Evolutionary conservation across 176 grass and related monocot genomes (phyloP).

Genomic region (Oryza nivara): DNA sequence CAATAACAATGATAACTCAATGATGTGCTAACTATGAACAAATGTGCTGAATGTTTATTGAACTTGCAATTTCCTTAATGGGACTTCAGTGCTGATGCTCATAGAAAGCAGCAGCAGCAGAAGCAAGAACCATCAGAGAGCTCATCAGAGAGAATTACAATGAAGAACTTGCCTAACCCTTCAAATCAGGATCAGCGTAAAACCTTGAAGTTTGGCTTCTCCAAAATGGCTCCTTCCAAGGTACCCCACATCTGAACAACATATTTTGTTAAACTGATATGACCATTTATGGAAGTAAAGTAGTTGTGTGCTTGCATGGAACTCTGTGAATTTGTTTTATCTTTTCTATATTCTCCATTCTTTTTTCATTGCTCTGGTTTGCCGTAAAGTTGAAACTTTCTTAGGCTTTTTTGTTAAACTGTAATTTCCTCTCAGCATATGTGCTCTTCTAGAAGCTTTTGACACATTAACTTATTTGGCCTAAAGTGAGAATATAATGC

Average conservation of each 20-base stretch:
- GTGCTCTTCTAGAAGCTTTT: too few species aligned
- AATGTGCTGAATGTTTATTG: constrained; percentile 6
- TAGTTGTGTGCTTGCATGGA: not conserved
- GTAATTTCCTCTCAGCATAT: too few species aligned
- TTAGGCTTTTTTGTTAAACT: too few species aligned
- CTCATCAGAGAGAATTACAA: constrained; percentile 34
- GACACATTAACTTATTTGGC: not conserved
- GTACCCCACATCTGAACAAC: constrained; percentile 32
- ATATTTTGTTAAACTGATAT: constrained; percentile 10
- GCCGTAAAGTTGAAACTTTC: too few species aligned
- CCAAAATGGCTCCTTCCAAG: constrained; percentile 68
- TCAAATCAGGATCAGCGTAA: constrained; percentile 71
- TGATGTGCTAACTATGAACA: not conserved
- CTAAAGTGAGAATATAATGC: not conserved
- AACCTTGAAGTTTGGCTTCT: constrained; percentile 93
- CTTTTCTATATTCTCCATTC: not conserved
- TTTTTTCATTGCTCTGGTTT: not conserved
- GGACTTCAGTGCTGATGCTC: constrained; percentile 71
- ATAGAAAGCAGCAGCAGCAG: constrained; percentile 73
- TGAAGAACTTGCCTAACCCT: constrained; percentile 33
- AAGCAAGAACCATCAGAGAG: constrained; percentile 54
- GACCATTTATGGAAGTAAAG: not conserved
- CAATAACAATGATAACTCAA: not conserved
- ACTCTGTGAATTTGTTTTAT: not conserved
- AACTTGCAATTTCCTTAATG: constrained; percentile 49